Conservation (phyloP, 192 early-diverging fungal species). For the Coemansia interrupta region DNA sequence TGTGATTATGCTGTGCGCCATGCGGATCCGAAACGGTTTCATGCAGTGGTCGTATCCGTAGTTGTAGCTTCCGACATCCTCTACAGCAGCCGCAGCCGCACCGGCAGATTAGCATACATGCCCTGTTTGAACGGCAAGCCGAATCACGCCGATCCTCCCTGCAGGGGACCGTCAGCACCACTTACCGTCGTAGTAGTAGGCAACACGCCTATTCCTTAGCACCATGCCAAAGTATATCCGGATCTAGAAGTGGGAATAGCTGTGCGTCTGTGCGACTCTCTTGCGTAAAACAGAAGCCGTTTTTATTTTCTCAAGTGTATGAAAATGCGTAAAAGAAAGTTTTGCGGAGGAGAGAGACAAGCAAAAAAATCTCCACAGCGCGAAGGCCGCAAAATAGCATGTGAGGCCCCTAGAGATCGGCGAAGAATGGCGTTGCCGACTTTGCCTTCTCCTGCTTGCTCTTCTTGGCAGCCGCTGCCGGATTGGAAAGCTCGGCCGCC, state of each 20-base stretch:
- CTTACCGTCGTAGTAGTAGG: constrained; percentile 58
- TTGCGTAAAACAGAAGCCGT: no score
- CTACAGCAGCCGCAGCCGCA: constrained; percentile 10
- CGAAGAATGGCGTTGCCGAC: constrained; percentile 25
- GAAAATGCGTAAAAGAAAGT: background rate
- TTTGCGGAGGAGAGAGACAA: background rate
- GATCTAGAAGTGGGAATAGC: background rate
- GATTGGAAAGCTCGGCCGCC: constrained; percentile 10
- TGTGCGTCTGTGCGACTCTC: background rate
- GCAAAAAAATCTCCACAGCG: background rate
- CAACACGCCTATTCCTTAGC: constrained; percentile 35
- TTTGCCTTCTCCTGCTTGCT: constrained; percentile 4
- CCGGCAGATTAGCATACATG: no score
- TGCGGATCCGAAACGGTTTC: constrained; percentile 95
- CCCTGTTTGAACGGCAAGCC: no score
- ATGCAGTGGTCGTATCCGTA: constrained; percentile 93
- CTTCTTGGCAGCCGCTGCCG: background rate
- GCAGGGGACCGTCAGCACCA: background rate
- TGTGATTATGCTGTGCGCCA: constrained; percentile 89
- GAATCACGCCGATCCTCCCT: no score
- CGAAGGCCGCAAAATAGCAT: no score
- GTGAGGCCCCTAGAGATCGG: constrained; percentile 33
- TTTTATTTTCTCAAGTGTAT: background rate
- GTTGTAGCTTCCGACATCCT: constrained; percentile 72
- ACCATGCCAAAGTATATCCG: constrained; percentile 8